Evolutionary conservation across 106 monocot species (phyloP).

Genomic region (Acanthochlamys bracteata): DNA sequence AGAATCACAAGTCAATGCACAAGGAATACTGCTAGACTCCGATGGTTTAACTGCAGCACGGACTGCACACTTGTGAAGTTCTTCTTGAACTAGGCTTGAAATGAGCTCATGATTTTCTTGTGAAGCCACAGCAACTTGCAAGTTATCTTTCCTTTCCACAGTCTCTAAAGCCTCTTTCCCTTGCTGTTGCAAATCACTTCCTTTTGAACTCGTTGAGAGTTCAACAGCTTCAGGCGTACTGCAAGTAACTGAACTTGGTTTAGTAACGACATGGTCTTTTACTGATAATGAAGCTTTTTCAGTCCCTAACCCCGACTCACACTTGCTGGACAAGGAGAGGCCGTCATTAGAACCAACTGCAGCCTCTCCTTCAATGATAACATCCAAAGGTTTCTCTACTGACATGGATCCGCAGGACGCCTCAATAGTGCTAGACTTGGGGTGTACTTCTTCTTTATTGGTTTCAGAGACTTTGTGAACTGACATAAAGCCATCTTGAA

Average conservation of each 20-base stretch:
- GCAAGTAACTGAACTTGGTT: constrained; percentile 12
- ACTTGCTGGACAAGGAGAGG: not conserved
- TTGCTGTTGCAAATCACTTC: constrained; percentile 14
- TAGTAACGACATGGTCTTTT: constrained; percentile 16
- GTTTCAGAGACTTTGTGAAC: constrained; percentile 4
- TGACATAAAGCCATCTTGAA: constrained; percentile 10
- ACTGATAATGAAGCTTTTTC: constrained; percentile 35
- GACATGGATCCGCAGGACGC: not conserved
- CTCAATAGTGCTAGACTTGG: constrained; percentile 3
- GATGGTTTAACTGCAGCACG: constrained; percentile 29
- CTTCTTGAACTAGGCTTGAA: constrained; percentile 19
- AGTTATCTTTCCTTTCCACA: constrained; percentile 12
- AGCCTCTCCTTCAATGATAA: constrained; percentile 13
- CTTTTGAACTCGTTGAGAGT: constrained; percentile 23
- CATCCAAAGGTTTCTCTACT: constrained; percentile 7
- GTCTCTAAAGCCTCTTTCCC: constrained; percentile 15
- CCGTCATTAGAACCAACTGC: constrained; percentile 6
- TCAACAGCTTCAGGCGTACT: constrained; percentile 10
- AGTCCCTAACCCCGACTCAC: constrained; percentile 14
- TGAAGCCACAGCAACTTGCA: not conserved
- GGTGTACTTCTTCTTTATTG: not conserved
- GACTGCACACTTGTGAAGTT: constrained; percentile 13
- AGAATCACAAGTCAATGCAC: constrained; percentile 14
- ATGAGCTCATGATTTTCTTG: constrained; percentile 16
- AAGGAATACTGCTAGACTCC: constrained; percentile 23